Base-by-base conservation (phyloP, 495 filamentous ascomycete genomes). In the Neurospora sp. region DNA sequence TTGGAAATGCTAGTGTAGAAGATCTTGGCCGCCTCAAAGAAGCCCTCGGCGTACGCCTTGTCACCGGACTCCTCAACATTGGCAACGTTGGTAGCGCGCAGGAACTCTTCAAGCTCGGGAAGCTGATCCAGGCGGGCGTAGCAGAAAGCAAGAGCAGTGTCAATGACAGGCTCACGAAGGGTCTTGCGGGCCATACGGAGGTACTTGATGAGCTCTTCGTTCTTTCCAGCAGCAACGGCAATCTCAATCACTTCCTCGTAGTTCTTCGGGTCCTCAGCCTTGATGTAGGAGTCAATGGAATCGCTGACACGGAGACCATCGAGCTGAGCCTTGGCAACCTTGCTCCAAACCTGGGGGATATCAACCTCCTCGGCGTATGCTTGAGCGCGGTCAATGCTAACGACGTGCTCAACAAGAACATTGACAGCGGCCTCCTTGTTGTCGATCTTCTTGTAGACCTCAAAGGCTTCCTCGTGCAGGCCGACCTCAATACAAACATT, bases 1-100 rank as follows among this genome's bases (percentile, higher is more conserved):
- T 99, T 99, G 41, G 95, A 98, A 82, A 99, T 97, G 86, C 92
- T 98, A 70, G 90, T 93, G 84, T 90, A 99, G 87, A 99, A 98
- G 79, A 98, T 98, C 88, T 99, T 99, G 73, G 96, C 93, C 35
- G 96, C 96, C 84, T 97, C 91, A 79, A 97, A 93, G 79, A 92
- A 92, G 62, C 95, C 95, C 83, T 98, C 96, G 76, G 90, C 91
- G 80, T 97, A 98, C 39, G 96, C 96, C 85, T 97, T 97, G 86
- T 99, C 96, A 85, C 96, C 96, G 46, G 93, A 97, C 72, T 94
- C 91, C 77, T 98, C 96, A 73, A 98, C 86, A 77, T 98, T 93
- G 70, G 96, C 95, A 72, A 98, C 96, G 75, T 99, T 99, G 66
- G 93, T 94, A 27, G 90, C 89, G 71, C 93, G 92, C 77, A 99